These are phyloP conservation scores for Globisporangium megalacanthum DNA, from an alignment of 352 stramenopile genomes.

Conservation along the genomic window DNA sequence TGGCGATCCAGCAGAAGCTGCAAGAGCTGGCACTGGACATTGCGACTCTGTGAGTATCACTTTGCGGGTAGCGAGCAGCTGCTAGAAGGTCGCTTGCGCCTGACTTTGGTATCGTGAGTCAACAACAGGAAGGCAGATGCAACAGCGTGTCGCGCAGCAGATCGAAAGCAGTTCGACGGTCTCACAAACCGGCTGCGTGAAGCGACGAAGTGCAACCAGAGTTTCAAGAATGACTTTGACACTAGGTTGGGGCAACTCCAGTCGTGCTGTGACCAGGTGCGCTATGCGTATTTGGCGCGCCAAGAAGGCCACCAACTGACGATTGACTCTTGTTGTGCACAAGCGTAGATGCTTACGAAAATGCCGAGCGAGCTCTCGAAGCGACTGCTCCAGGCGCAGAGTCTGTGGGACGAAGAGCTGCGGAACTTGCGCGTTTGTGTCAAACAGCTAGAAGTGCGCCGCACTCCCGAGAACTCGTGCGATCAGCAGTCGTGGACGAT, in stretches of 20 bases:
- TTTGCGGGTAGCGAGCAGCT: not conserved
- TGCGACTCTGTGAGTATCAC: conserved; percentile 25
- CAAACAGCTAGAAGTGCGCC: conserved; percentile 22
- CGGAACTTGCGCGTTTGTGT: conserved; percentile 25
- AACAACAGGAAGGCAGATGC: conserved; percentile 34
- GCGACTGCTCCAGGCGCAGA: conserved; percentile 37
- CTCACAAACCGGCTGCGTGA: conserved; percentile 55
- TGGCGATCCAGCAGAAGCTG: conserved; percentile 29
- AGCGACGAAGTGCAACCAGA: conserved; percentile 32
- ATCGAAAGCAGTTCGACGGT: conserved; percentile 58
- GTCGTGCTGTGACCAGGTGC: conserved; percentile 30
- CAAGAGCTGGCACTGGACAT: conserved; percentile 34
- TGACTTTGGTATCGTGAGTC: not conserved
- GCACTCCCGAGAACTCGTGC: not conserved
- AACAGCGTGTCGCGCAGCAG: conserved; percentile 27
- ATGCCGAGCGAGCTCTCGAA: conserved; percentile 50
- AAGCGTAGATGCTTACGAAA: conserved; percentile 35
- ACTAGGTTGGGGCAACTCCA: conserved; percentile 33
- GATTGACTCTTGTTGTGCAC: not conserved
- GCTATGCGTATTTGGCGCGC: too few relatives aligned
- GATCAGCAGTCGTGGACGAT: not conserved
- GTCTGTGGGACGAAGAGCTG: conserved; percentile 34
- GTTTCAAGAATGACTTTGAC: conserved; percentile 41
- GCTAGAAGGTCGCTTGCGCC: not conserved
- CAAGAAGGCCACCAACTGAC: too few relatives aligned